Percentiles rank a stretch among this genome's conserved stretches.
phyloP scores from a whole-genome alignment of 2,329 filamentous ascomycete genomes.

The Monilinia fructigena region DNA sequence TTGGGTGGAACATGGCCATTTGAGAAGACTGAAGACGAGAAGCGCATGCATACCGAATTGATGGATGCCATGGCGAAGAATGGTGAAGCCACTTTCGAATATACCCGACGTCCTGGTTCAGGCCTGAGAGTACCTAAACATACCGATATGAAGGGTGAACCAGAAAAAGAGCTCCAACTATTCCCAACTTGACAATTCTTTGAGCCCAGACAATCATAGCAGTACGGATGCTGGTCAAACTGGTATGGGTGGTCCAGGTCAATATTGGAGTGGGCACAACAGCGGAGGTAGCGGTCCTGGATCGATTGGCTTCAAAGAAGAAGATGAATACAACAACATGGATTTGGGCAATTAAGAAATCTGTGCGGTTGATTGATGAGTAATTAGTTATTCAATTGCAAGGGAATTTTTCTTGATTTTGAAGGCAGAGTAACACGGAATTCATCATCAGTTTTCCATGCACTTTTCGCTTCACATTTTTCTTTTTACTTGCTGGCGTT shows the following conservation, averaged over 20 bases:
- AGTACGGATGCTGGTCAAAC: conserved; percentile 36
- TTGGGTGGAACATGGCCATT: conserved; percentile 77
- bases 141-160: conserved; percentile 85
- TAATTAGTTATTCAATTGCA: neutral
- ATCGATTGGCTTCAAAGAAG: conserved; percentile 80
- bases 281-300: conserved; percentile 69
- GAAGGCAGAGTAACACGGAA: conserved; percentile 4
- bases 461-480: conserved; percentile 29
- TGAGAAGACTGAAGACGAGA: conserved; percentile 85
- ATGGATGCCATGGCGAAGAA: conserved; percentile 84
- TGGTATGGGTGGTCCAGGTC: conserved; percentile 41
- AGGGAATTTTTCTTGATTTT: neutral
- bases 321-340: conserved; percentile 84
- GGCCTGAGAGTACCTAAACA: conserved; percentile 89
- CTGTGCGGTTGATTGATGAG: conserved; percentile 1
- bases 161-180: conserved; percentile 53
- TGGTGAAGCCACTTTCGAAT: conserved; percentile 69
- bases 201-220: conserved; percentile 50
- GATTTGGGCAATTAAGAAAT: conserved; percentile 54
- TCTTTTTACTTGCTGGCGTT: conserved; percentile 36
- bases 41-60: conserved; percentile 91
- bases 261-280: conserved; percentile 68
- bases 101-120: conserved; percentile 78
- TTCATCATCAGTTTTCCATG: conserved; percentile 18
- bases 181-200: conserved; percentile 46